Percentiles rank a stretch among this genome's conserved stretches.
These are phyloP conservation scores for Penicillium sp. DNA, from an alignment of 2,329 filamentous ascomycete genomes.

Conservation along the genomic window DNA sequence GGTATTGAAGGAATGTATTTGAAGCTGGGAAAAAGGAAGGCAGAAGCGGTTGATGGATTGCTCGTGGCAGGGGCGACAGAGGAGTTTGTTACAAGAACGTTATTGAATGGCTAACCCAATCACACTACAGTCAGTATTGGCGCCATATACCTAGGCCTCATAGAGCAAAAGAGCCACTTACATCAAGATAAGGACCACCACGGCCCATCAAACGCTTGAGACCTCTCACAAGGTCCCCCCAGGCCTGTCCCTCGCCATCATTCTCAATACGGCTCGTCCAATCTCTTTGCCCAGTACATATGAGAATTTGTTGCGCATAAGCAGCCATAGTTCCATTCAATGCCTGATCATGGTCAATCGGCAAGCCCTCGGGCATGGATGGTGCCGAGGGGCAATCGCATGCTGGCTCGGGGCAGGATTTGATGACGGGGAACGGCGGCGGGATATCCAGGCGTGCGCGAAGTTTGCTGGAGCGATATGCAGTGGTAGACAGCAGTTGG, in stretches of 20 bases:
- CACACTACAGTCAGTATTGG: background rate
- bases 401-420: slow-evolving; percentile 68
- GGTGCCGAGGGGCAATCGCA: slow-evolving; percentile 73
- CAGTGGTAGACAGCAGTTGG: slow-evolving; percentile 25
- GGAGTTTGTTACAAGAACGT: slow-evolving; percentile 71
- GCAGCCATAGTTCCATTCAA: slow-evolving; percentile 73
- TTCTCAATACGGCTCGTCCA: slow-evolving; percentile 85
- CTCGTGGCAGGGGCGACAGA: slow-evolving; percentile 62
- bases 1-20: slow-evolving; percentile 72
- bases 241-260: slow-evolving; percentile 55
- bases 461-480: slow-evolving; percentile 14
- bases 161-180: slow-evolving; percentile 19
- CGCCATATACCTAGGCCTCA: background rate
- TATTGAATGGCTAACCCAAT: slow-evolving; percentile 70
- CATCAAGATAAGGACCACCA: slow-evolving; percentile 65
- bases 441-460: slow-evolving; percentile 37
- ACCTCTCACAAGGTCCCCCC: slow-evolving; percentile 57
- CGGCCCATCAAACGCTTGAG: slow-evolving; percentile 66
- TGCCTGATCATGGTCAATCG: slow-evolving; percentile 68
- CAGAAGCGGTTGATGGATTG: slow-evolving; percentile 48
- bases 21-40: slow-evolving; percentile 78
- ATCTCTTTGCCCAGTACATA: slow-evolving; percentile 76
- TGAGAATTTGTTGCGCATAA: slow-evolving; percentile 77
- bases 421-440: slow-evolving; percentile 48
- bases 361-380: slow-evolving; percentile 65